Percentiles rank a stretch among this genome's conserved stretches.
Evolutionary conservation across 306 rosid genomes (phyloP).

Genomic region (Prunus davidiana): DNA sequence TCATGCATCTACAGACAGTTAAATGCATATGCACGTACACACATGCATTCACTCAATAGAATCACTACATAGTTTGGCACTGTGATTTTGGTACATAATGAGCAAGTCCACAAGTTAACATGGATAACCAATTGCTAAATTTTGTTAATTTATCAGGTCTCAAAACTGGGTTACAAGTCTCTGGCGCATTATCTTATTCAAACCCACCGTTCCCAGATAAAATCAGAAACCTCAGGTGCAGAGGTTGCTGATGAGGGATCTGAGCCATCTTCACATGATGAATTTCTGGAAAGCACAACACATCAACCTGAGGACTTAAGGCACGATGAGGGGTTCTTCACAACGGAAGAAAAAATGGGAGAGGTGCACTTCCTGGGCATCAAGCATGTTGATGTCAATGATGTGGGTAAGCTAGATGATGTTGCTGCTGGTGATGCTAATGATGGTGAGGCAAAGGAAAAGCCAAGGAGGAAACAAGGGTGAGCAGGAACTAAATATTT

Average conservation of each 20-base stretch:
- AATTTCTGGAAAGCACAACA: not conserved
- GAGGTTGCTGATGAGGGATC: slow-evolving; percentile 18
- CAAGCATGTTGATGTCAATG: slow-evolving; percentile 3
- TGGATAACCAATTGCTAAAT: not conserved
- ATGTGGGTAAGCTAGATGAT: not conserved
- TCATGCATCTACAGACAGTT: not conserved
- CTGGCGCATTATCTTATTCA: slow-evolving; percentile 55
- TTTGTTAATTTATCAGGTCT: slow-evolving; percentile 25
- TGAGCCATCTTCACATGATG: not conserved
- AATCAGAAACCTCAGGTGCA: slow-evolving; percentile 11
- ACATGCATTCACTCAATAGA: not conserved
- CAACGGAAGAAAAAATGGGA: too few relatives aligned
- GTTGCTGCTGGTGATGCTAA: not conserved
- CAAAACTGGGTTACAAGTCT: slow-evolving; percentile 44
- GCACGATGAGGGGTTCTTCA: too few relatives aligned
- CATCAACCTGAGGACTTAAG: too few relatives aligned
- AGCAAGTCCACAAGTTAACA: not conserved
- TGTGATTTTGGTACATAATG: too few relatives aligned
- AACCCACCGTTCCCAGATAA: slow-evolving; percentile 12
- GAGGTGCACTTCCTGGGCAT: too few relatives aligned
- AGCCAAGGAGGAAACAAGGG: slow-evolving; percentile 6
- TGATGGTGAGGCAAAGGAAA: slow-evolving; percentile 6
- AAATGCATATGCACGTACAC: not conserved
- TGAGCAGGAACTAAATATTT: not conserved
- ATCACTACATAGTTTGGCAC: not conserved